Evolutionary conservation across 805 yeast species (phyloP).

Genomic region (Hanseniaspora occidentalis): DNA sequence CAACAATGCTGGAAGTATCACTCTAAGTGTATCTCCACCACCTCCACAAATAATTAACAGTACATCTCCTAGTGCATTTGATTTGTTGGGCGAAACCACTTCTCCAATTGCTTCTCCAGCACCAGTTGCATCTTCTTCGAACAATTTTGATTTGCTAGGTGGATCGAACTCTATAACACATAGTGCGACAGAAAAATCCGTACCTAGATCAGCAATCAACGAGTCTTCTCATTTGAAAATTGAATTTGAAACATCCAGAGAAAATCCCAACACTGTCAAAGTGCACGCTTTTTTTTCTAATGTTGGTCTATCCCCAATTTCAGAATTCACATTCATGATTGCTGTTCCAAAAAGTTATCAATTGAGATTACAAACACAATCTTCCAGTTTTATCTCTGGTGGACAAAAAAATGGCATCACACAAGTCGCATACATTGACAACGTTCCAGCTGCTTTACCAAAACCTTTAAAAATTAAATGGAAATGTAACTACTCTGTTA

Average conservation of each 20-base stretch:
- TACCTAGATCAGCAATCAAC: constrained; percentile 24
- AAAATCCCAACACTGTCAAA: constrained; percentile 26
- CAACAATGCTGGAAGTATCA: constrained; percentile 32
- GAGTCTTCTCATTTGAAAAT: constrained; percentile 37
- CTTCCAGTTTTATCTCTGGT: constrained; percentile 39
- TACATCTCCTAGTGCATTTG: constrained; percentile 11
- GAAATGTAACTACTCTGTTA: constrained; percentile 47
- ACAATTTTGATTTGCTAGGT: constrained; percentile 9
- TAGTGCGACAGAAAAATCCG: constrained; percentile 7
- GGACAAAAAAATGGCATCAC: constrained; percentile 36
- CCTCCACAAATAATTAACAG: constrained; percentile 13
- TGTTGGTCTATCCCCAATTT: constrained; percentile 30
- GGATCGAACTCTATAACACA: constrained; percentile 13
- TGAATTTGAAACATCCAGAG: constrained; percentile 30
- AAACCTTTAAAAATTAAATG: constrained; percentile 57
- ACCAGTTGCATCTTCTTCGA: constrained; percentile 8
- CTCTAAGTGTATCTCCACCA: constrained; percentile 25
- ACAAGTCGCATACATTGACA: constrained; percentile 32
- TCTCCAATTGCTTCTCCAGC: constrained; percentile 14
- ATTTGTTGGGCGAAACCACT: constrained; percentile 12
- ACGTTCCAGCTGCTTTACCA: constrained; percentile 21
- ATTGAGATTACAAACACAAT: constrained; percentile 49
- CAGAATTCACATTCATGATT: constrained; percentile 43
- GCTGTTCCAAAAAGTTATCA: constrained; percentile 60
- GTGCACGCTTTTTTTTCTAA: constrained; percentile 44